Evolutionary conservation across 140 eudicot species (phyloP), one percentile per base, ranked within the genome.

Genomic region (Cichorium intybus): DNA sequence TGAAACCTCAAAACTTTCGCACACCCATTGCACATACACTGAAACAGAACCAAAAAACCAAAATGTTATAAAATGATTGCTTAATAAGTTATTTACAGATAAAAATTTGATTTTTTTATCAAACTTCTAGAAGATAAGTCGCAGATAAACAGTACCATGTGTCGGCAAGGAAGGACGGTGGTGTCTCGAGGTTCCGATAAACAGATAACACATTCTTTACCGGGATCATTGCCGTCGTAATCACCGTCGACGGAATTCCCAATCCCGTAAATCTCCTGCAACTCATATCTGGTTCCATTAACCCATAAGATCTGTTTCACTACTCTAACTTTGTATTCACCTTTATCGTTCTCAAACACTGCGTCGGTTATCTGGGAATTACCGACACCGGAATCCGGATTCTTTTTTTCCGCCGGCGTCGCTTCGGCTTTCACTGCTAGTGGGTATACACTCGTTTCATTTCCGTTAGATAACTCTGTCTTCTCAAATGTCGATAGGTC

Each of bases 11-110:
- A 74, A 51, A 94, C 85, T 72, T 82, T 89, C 6, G 99, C 99
- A 64, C 99, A 94, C 56, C 82, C 95, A 49, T 84, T 89, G 85
- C 99, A 94, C 99, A 94, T 81, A 58, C 99, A 94, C 97, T 94
- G 95, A 27, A 70, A 64, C 56, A 51, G 67, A 71, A 54, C 49
- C 49, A 46, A 29, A 41, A 28, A 16, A 4, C 0, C 3, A 33
- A 26, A 55, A 24, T n/a, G n/a, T n/a, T n/a, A n/a, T n/a, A 17
- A 17, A 57, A 29, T 1, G 10, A 26, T 27, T 24, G 5, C 31
- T 21, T 1, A 14, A 46, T 46, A 48, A 48, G 12, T 6, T 23
- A 8, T 43, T 24, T 22, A 24, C 27, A 15, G 48, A 23, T 28
- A 62, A 62, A 15, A 0, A 35, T n/a, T 34, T 17, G 10, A 11